Base-by-base conservation (phyloP, 768 basidiomycete species). In the Dendrothele bispora region DNA sequence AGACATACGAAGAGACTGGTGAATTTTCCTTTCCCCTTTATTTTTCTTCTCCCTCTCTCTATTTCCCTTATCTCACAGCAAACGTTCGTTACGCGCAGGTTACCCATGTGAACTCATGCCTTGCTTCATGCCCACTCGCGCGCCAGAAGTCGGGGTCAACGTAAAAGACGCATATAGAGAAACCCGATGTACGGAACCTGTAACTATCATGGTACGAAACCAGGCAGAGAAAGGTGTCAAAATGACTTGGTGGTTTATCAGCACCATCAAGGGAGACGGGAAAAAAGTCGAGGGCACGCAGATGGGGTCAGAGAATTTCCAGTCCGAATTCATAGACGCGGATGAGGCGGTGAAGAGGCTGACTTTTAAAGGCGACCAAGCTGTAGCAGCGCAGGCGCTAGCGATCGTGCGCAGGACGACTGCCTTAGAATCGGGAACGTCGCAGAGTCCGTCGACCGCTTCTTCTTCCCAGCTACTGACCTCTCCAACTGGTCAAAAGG, bases 1-100 rank as follows among this genome's bases (percentile, higher is more conserved):
- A 86, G 63, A 82, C 82, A 1, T 82, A 70, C 57, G 85, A 83
- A 56, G 83, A 85, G 66, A 84, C 82, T 0, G 83, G 46, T 39
- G 3, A 47, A 29, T 47, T 32, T 32, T n/a, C n/a, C 10, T 32
- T 32, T 10, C 30, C 30, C 30, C 30, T 32, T n/a, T 32, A 10
- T 10, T n/a, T 32, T 10, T 32, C n/a, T 32, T 32, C 30, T n/a
- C 10, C 10, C 30, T n/a, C 30, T n/a, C n/a, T 32, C n/a, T n/a
- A 32, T n/a, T n/a, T n/a, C 30, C 10, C 30, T n/a, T 10, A 32
- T 32, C 10, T 10, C 30, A 32, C n/a, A 10, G 30, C 10, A 10
- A n/a, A 32, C 30, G 7, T 21, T 24, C 8, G 11, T 22, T 5
- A 5, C 27, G 20, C 15, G 18, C 21, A 47, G 46, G 82, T 5